A percentile compares a stretch with the other conserved stretches of the same genome.
phyloP scores from a whole-genome alignment of 139 green algal species.

The Chlorella sorokiniana region DNA sequence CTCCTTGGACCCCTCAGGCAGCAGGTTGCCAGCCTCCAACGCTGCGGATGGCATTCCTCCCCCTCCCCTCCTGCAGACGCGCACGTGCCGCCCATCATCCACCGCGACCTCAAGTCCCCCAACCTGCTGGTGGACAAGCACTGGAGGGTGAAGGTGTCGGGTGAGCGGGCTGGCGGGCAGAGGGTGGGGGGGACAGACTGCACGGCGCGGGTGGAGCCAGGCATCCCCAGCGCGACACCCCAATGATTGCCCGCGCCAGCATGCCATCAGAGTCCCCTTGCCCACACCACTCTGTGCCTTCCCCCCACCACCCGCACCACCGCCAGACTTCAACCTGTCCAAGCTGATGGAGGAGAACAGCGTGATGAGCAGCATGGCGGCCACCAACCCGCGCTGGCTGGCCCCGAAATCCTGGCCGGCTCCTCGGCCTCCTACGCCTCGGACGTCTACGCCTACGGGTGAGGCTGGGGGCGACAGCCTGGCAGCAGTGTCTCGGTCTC shows the following conservation, averaged over 20 bases:
- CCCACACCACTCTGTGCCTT: background rate
- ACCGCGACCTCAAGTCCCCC: slow-evolving; percentile 26
- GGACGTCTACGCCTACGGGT: slow-evolving; percentile 71
- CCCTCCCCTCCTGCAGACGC: too few relatives aligned
- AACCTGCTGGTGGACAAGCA: slow-evolving; percentile 64
- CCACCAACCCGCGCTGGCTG: slow-evolving; percentile 67
- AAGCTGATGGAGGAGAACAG: slow-evolving; percentile 59
- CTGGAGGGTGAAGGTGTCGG: slow-evolving; percentile 63
- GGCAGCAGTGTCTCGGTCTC: background rate
- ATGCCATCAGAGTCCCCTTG: background rate
- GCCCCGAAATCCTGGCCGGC: slow-evolving; percentile 65
- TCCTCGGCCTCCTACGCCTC: slow-evolving; percentile 32
- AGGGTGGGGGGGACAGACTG: too few relatives aligned
- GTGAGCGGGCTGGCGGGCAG: background rate
- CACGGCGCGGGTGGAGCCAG: too few relatives aligned
- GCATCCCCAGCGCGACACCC: too few relatives aligned
- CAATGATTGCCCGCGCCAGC: background rate
- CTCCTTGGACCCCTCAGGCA: too few relatives aligned
- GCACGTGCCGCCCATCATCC: slow-evolving; percentile 33
- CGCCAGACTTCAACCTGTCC: slow-evolving; percentile 66
- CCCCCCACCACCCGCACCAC: background rate
- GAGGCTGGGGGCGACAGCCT: slow-evolving; percentile 49
- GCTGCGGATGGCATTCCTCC: too few relatives aligned
- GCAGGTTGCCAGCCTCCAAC: too few relatives aligned
- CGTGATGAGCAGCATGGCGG: slow-evolving; percentile 58